These are phyloP conservation scores for Tricholoma matsutake DNA, from an alignment of 768 basidiomycete species.

Conservation along the genomic window DNA sequence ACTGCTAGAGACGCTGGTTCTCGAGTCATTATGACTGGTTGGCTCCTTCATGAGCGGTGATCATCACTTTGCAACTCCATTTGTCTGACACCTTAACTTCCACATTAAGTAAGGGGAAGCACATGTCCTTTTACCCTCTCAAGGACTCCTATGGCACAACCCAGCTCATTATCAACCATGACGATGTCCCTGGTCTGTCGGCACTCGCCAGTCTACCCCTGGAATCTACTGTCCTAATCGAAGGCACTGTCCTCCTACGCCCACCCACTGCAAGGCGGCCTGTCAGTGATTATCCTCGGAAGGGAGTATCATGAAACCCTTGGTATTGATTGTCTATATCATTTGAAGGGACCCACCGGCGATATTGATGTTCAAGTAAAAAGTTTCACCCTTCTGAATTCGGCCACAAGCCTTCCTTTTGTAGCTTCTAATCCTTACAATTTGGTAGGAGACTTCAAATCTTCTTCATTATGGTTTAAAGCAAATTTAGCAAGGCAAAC, in stretches of 20 bases:
- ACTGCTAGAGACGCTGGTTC: slow-evolving; percentile 47
- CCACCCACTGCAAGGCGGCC: slow-evolving; percentile 60
- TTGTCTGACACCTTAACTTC: slow-evolving; percentile 30
- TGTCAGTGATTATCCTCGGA: slow-evolving; percentile 37
- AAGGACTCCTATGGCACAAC: slow-evolving; percentile 74
- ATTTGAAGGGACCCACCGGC: slow-evolving; percentile 56
- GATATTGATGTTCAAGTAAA: slow-evolving; percentile 80
- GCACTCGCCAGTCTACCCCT: slow-evolving; percentile 61
- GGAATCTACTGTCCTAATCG: slow-evolving; percentile 75
- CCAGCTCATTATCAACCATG: slow-evolving; percentile 70
- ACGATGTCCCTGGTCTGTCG: slow-evolving; percentile 28
- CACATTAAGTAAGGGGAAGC: slow-evolving; percentile 61
- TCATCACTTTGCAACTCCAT: slow-evolving; percentile 33
- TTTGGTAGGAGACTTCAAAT: slow-evolving; percentile 49
- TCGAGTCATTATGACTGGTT: slow-evolving; percentile 72
- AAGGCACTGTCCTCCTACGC: slow-evolving; percentile 67
- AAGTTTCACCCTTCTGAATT: slow-evolving; percentile 72
- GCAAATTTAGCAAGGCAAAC: slow-evolving; percentile 53
- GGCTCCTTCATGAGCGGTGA: slow-evolving; percentile 81
- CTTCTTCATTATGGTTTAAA: neutral
- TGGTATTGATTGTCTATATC: slow-evolving; percentile 10
- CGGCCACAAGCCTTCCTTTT: slow-evolving; percentile 80
- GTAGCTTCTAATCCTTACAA: slow-evolving; percentile 73
- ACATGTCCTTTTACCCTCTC: slow-evolving; percentile 82
- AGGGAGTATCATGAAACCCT: slow-evolving; percentile 9